Conservation (phyloP, 345 rosid genomes). For the Heritiera littoralis region DNA sequence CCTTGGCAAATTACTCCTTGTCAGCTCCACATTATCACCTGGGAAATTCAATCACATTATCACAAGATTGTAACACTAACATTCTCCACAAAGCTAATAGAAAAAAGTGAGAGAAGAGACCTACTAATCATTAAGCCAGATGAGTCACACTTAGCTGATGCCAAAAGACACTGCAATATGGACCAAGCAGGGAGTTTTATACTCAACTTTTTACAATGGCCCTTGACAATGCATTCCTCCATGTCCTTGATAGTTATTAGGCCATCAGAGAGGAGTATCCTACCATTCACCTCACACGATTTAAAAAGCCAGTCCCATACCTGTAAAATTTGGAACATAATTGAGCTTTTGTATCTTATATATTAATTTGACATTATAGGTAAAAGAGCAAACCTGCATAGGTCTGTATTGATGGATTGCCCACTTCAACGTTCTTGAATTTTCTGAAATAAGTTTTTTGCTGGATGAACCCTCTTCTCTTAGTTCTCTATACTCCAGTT, state of each 20-base stretch:
- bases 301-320: constrained; percentile 93
- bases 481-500: constrained; percentile 29
- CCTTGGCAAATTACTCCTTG: constrained; percentile 55
- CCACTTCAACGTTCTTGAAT: constrained; percentile 57
- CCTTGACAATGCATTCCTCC: constrained; percentile 59
- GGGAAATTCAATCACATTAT: constrained; percentile 21
- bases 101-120: constrained; percentile 23
- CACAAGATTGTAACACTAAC: neutral
- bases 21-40: constrained; percentile 71
- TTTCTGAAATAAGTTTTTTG: constrained; percentile 49
- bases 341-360: neutral
- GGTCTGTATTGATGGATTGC: constrained; percentile 63
- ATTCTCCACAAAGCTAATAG: constrained; percentile 23
- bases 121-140: constrained; percentile 67
- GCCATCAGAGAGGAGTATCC: constrained; percentile 61
- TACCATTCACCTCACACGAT: constrained; percentile 77
- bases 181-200: constrained; percentile 73
- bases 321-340: constrained; percentile 34
- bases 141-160: constrained; percentile 65
- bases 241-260: constrained; percentile 62
- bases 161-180: constrained; percentile 65
- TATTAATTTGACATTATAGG: neutral
- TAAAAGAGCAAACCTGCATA: constrained; percentile 48
- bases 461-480: constrained; percentile 47
- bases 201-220: constrained; percentile 58